phyloP scores from a whole-genome alignment of 2,329 filamentous ascomycete genomes.

The Raffaelea albimanens region DNA sequence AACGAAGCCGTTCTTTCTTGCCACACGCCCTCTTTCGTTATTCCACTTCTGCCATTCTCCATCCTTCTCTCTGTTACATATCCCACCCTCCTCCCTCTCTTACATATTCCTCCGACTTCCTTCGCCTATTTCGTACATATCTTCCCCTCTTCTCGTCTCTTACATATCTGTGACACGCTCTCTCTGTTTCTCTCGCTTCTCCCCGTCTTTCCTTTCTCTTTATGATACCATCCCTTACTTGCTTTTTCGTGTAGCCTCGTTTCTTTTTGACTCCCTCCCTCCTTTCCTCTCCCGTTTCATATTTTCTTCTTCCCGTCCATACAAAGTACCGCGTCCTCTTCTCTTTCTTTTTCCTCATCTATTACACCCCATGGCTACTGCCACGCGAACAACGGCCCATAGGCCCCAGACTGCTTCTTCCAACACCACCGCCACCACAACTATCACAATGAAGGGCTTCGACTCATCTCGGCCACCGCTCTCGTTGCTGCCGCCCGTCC shows the following conservation, averaged over 20 bases:
- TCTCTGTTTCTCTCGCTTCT: background rate
- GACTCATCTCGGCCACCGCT: background rate
- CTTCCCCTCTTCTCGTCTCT: too few relatives aligned
- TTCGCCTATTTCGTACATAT: too few relatives aligned
- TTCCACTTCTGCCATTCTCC: constrained; percentile 3
- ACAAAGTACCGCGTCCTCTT: background rate
- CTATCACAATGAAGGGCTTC: background rate
- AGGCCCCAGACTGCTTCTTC: background rate
- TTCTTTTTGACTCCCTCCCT: background rate
- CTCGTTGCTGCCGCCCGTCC: background rate
- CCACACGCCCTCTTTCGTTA: too few relatives aligned
- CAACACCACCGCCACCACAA: background rate
- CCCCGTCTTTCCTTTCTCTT: background rate
- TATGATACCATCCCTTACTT: too few relatives aligned
- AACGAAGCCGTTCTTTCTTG: too few relatives aligned
- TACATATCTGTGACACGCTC: background rate
- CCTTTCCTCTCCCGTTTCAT: background rate
- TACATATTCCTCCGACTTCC: too few relatives aligned
- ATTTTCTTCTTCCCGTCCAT: background rate
- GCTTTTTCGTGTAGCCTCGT: background rate
- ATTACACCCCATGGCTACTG: background rate
- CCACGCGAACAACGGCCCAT: background rate
- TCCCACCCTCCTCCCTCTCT: background rate
- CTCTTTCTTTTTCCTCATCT: background rate
- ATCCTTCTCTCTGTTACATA: background rate